Evolutionary conservation across 192 early-diverging fungal species (phyloP).

Genomic region (Coemansia sp.): DNA sequence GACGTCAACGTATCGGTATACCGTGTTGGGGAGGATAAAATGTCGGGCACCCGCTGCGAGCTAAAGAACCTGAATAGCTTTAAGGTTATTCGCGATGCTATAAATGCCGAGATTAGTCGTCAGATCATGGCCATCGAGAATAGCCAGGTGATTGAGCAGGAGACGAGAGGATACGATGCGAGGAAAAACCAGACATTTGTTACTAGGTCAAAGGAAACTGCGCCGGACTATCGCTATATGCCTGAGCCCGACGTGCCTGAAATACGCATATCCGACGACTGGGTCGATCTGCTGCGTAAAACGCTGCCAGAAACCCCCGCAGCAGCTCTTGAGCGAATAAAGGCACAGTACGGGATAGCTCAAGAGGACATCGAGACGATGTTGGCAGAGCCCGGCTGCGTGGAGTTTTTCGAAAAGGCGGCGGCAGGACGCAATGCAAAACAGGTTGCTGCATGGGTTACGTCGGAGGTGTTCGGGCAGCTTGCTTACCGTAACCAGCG

Average conservation of each 20-base stretch:
- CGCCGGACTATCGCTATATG: slow-evolving; percentile 87
- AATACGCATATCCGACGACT: slow-evolving; percentile 35
- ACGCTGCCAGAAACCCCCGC: slow-evolving; percentile 76
- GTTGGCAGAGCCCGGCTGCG: slow-evolving; percentile 69
- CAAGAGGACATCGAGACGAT: slow-evolving; percentile 61
- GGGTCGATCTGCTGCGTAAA: slow-evolving; percentile 45
- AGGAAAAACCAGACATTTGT: slow-evolving; percentile 60
- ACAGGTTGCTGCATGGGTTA: slow-evolving; percentile 53
- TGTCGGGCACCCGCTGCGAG: slow-evolving; percentile 68
- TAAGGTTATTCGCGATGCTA: slow-evolving; percentile 63
- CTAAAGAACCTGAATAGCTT: slow-evolving; percentile 81
- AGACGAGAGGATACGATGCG: slow-evolving; percentile 81
- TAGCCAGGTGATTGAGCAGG: slow-evolving; percentile 60
- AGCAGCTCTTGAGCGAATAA: slow-evolving; percentile 55
- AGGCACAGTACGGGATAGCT: slow-evolving; percentile 58
- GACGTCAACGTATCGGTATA: slow-evolving; percentile 91
- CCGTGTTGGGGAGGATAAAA: slow-evolving; percentile 45
- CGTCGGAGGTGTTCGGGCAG: slow-evolving; percentile 56
- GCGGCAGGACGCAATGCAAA: slow-evolving; percentile 23
- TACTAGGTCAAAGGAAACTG: slow-evolving; percentile 78
- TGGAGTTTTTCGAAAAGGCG: slow-evolving; percentile 75
- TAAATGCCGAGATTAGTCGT: slow-evolving; percentile 77
- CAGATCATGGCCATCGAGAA: slow-evolving; percentile 63
- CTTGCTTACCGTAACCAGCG: slow-evolving; percentile 35
- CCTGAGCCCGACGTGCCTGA: slow-evolving; percentile 63